Evolutionary conservation across 2,329 filamentous ascomycete species (phyloP).

Genomic region (Botrytis fabae): DNA sequence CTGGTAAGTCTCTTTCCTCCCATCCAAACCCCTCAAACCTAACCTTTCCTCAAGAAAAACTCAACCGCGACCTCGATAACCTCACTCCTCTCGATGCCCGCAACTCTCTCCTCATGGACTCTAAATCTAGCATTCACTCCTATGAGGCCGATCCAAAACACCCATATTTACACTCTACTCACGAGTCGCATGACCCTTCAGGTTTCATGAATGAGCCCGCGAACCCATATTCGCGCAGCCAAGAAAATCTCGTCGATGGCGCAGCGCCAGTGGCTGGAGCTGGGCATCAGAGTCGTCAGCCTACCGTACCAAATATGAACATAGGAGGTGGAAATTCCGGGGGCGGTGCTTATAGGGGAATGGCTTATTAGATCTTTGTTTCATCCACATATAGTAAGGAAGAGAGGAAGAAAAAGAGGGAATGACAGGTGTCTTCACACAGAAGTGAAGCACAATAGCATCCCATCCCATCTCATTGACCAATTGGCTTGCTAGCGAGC

Average conservation of each 20-base stretch:
- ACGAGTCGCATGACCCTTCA: conserved; percentile 18
- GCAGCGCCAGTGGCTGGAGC: conserved; percentile 14
- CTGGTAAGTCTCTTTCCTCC: conserved; percentile 62
- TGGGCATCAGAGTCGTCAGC: neutral
- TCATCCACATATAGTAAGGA: neutral
- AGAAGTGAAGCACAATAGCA: conserved; percentile 8
- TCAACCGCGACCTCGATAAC: conserved; percentile 73
- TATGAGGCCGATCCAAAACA: conserved; percentile 30
- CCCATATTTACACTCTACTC: conserved; percentile 27
- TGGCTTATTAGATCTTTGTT: conserved; percentile 33
- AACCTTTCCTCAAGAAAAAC: conserved; percentile 61
- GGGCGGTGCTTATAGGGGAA: conserved; percentile 34
- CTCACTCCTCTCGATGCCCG: conserved; percentile 85
- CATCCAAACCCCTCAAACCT: neutral
- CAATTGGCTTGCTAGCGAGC: conserved; percentile 14
- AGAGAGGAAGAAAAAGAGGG: neutral
- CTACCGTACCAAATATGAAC: conserved; percentile 16
- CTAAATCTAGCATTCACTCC: conserved; percentile 16
- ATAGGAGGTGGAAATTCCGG: conserved; percentile 1
- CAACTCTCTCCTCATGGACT: conserved; percentile 68
- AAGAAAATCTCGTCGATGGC: conserved; percentile 17
- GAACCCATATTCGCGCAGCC: conserved; percentile 33
- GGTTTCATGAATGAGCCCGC: conserved; percentile 37
- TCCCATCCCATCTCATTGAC: neutral
- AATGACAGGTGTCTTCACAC: neutral